Evolutionary conservation across 352 stramenopile species (phyloP).

Genomic region (Aphanomyces cochlioides): DNA sequence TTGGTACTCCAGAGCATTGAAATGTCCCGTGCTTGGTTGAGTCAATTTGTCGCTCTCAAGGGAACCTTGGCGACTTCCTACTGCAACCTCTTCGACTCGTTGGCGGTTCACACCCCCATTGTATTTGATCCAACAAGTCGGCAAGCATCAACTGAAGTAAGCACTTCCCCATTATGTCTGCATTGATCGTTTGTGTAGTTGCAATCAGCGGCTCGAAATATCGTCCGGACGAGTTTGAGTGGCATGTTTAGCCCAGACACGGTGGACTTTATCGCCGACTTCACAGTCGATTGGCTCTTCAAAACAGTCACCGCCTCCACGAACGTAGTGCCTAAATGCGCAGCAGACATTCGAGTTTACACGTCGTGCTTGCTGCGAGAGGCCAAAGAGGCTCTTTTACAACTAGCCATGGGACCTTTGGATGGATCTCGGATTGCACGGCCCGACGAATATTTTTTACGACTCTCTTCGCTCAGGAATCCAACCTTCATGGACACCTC

Average conservation of each 20-base stretch:
- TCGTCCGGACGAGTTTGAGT: conserved; percentile 43
- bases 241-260: conserved; percentile 39
- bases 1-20: conserved; percentile 29
- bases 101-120: neutral
- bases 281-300: conserved; percentile 62
- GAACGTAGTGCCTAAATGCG: neutral
- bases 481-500: neutral
- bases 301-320: neutral
- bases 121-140: conserved; percentile 9
- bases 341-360: neutral
- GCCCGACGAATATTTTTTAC: conserved; percentile 9
- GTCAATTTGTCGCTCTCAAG: conserved; percentile 1
- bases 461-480: conserved; percentile 9
- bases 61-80: neutral
- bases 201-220: conserved; percentile 24
- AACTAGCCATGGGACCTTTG: neutral
- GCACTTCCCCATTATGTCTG: neutral
- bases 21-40: conserved; percentile 4
- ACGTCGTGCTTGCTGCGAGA: neutral
- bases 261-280: conserved; percentile 35
- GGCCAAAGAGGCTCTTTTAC: conserved; percentile 4
- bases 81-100: neutral
- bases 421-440: conserved; percentile 7
- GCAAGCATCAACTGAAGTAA: conserved; percentile 5
- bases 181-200: conserved; percentile 34